A percentile compares a stretch with the other conserved stretches of the same genome.
Conservation (phyloP, 495 filamentous ascomycete genomes). For the Xylaria bambusicola region DNA sequence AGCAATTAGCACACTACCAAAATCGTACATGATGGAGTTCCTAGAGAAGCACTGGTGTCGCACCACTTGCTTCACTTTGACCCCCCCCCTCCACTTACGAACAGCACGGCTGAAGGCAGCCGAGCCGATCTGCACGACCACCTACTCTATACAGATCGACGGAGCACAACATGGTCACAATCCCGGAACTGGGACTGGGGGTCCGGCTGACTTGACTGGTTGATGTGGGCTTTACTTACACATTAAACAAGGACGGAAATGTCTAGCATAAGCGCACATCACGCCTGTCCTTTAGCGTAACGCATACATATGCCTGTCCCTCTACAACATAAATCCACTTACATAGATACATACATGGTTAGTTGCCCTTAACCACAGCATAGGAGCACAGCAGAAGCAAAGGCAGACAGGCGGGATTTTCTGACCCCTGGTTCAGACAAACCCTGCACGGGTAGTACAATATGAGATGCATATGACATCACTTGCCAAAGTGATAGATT, state of each 20-base stretch:
- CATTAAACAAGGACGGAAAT: not conserved
- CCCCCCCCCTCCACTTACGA: not conserved
- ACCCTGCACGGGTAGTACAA: conserved; percentile 5
- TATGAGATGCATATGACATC: conserved; percentile 7
- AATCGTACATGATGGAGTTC: not conserved
- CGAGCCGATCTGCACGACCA: conserved; percentile 13
- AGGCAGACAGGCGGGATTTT: conserved; percentile 2
- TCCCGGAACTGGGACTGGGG: not conserved
- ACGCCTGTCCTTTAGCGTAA: not conserved
- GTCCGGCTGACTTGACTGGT: too few relatives aligned
- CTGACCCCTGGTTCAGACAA: conserved; percentile 2
- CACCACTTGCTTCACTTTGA: not conserved
- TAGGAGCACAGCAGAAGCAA: not conserved
- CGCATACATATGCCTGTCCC: not conserved
- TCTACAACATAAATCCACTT: too few relatives aligned
- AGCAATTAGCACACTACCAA: too few relatives aligned
- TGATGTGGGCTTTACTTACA: too few relatives aligned
- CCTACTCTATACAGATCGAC: conserved; percentile 8
- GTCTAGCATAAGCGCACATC: not conserved
- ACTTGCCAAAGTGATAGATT: conserved; percentile 2
- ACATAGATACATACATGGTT: too few relatives aligned
- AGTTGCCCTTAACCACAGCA: not conserved
- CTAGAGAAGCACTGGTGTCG: too few relatives aligned
- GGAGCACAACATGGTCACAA: not conserved
- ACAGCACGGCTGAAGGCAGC: conserved; percentile 3